Evolutionary conservation across 129 eudicot species (phyloP), one percentile per base, ranked within the genome.

Genomic region (Centella asiatica): DNA sequence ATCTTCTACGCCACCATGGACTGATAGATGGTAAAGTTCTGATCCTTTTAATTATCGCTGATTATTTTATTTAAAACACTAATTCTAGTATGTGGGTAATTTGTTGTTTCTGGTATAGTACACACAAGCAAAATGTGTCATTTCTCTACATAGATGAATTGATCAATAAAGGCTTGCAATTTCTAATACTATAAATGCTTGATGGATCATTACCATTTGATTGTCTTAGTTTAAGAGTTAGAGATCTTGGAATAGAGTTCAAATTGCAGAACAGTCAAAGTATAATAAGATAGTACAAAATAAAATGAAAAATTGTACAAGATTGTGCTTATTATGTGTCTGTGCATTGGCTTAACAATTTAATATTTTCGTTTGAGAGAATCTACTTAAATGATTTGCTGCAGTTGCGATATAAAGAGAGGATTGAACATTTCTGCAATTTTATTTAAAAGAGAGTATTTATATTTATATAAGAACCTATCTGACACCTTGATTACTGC

Each of bases 1-100:
- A 85, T 75, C 85, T 89, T 71, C 51, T 78, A 28, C 84, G 95
- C 46, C 82, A 85, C 66, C 90, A 72, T 54, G 60, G 68, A 22
- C 32, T 80, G 51, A 8, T 89, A 31, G 82, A 82, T n/a, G 83
- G 97, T 85, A 64, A 69, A 65, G 23, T 31, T 56, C 44, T 45
- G 24, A 46, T 20, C 33, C 13, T 29, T 45, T 3, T 9, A 23
- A 18, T 19, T 44, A 34, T 34, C 54, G 39, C 32, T 60, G 5
- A n/a, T n/a, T n/a, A n/a, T n/a, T 53, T 53, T 27, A 31, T 53
- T 20, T 31, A 25, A 14, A 1, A 53, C 19, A 53, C 27, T 51
- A 27, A 6, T 24, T 3, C 27, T 31, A 5, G 14, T 29, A 10
- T 25, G 61, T 11, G 18, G 3, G 25, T 8, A 18, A 56, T 34